Base-by-base conservation (phyloP, 148 eudicot genomes). In the Rhododendron griersonianum region DNA sequence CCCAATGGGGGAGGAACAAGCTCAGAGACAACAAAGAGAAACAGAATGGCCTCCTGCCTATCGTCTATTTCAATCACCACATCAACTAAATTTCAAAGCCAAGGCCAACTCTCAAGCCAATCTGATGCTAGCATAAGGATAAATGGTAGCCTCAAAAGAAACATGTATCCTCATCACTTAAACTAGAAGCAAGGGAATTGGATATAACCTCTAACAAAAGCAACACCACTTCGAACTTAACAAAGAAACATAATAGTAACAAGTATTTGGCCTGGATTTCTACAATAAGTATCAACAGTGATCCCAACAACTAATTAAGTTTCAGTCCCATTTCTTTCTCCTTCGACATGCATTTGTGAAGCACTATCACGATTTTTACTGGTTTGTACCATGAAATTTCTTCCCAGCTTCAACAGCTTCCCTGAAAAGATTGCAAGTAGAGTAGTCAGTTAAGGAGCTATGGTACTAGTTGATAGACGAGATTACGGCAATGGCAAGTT, bases 321-420 rank as follows among this genome's bases (percentile, higher is more conserved):
- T n/a, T 63, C 55, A 14, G 77, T 7, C 84, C 63, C 14, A 2
- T 41, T 13, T 37, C 50, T 63, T 51, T 83, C 25, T 50, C 30
- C 16, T 8, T 35, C 19, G 30, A 47, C 7, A 2, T 50, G 37
- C 28, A 65, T 15, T 48, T 47, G 4, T 25, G 25, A 51, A 30
- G 59, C 9, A 71, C 55, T 73, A 89, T 63, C 48, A 47, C 2
- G 90, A 83, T 23, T 91, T 90, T 84, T 90, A 86, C 85, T 90
- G 86, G 41, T 90, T 86, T 3, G 87, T 87, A 39, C 87, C 90
- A 63, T 95, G 96, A 87, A 87, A 90, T 87, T 94, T 91, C 90
- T 93, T 94, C 55, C 99, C 99, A 37, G 98, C 96, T 39, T 95
- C 98, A 73, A 96, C 93, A 73, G 99, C 95, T 87, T 96, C 99